A percentile compares a stretch with the other conserved stretches of the same genome.
These are phyloP conservation scores for Chlorophyllum brunneum DNA, from an alignment of 768 basidiomycete genomes.

Conservation along the genomic window DNA sequence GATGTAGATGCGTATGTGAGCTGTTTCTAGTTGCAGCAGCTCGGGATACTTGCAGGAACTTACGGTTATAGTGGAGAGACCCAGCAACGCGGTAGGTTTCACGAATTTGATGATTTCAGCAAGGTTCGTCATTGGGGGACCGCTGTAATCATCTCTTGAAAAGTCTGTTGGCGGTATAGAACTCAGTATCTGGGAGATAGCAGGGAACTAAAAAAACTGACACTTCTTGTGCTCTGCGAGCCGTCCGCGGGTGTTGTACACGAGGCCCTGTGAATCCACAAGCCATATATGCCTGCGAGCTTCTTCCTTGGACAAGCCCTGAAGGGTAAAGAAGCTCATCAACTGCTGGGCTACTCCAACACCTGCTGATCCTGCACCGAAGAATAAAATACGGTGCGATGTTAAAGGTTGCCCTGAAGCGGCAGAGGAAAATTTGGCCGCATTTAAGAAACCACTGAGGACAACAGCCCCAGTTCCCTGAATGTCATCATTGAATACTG, in stretches of 20 bases:
- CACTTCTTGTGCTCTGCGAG: conserved; percentile 85
- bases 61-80: conserved; percentile 81
- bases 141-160: conserved; percentile 74
- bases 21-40: not conserved
- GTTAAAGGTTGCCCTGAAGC: conserved; percentile 66
- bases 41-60: conserved; percentile 11
- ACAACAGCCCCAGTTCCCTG: conserved; percentile 91
- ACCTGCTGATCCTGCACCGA: conserved; percentile 89
- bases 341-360: conserved; percentile 90
- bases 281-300: conserved; percentile 77
- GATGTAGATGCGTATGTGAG: not conserved
- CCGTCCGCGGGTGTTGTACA: conserved; percentile 69
- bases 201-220: conserved; percentile 24
- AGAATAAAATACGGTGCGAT: conserved; percentile 85
- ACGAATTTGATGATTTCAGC: conserved; percentile 77
- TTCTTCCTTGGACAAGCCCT: conserved; percentile 73
- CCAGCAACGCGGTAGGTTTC: conserved; percentile 85
- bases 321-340: conserved; percentile 82
- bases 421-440: conserved; percentile 69
- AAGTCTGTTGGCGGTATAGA: conserved; percentile 51
- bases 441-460: conserved; percentile 86
- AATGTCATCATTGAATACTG: conserved; percentile 88
- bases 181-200: not conserved
- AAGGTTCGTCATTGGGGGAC: conserved; percentile 70
- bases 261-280: conserved; percentile 83